Percentiles rank a stretch among this genome's conserved stretches.
phyloP scores from a whole-genome alignment of 108 stramenopile genomes.

The Nannochloropsis granulata region DNA sequence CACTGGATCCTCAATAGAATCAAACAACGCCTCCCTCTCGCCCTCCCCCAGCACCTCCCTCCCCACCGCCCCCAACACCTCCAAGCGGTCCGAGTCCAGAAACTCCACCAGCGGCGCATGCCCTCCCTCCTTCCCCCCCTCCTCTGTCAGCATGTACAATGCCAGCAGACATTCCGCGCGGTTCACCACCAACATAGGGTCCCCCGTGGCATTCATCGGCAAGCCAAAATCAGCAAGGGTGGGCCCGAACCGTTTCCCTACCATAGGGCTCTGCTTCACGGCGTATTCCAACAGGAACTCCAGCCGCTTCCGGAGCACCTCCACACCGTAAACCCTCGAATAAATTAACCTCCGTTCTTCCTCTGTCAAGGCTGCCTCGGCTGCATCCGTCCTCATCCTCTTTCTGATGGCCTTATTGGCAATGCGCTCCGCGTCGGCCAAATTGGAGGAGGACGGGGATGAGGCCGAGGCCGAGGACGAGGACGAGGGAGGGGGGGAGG shows the following conservation, averaged over 20 bases:
- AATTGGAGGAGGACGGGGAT: background rate
- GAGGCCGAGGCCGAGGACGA: background rate
- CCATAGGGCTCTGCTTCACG: background rate
- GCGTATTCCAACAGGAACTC: background rate
- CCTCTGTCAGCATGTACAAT: background rate
- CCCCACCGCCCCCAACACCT: background rate
- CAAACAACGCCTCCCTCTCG: background rate
- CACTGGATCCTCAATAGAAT: background rate
- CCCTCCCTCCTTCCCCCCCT: background rate
- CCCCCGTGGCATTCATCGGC: background rate
- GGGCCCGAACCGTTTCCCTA: background rate
- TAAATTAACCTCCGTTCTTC: background rate
- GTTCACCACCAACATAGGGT: background rate
- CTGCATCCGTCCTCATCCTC: background rate
- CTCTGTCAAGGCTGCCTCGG: background rate
- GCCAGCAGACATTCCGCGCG: background rate
- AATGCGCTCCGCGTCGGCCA: background rate
- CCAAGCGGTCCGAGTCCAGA: background rate
- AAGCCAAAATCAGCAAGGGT: background rate
- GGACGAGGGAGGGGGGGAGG: background rate
- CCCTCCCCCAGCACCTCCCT: background rate
- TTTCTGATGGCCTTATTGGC: background rate
- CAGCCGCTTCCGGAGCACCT: background rate
- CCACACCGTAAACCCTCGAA: background rate
- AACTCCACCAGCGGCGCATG: background rate